phyloP scores from a whole-genome alignment of 2,329 filamentous ascomycete genomes.

The Fusarium anthophilum region DNA sequence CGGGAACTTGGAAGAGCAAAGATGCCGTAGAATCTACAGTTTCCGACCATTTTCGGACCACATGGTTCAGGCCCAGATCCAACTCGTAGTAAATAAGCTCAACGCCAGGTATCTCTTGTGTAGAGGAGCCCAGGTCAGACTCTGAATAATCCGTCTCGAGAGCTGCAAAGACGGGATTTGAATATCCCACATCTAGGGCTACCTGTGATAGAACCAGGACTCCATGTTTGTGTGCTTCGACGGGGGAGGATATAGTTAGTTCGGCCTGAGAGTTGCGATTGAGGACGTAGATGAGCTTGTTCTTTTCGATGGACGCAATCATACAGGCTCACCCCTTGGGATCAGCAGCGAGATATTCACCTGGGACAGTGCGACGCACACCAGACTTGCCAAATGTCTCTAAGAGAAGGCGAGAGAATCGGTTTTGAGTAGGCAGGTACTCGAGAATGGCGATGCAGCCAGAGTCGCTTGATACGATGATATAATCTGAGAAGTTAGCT shows the following conservation, averaged over 20 bases:
- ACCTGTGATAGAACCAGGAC: constrained; percentile 89
- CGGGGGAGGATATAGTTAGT: constrained; percentile 93
- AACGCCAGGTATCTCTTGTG: constrained; percentile 84
- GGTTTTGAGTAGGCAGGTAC: constrained; percentile 85
- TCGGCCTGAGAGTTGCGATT: constrained; percentile 97
- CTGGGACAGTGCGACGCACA: constrained; percentile 89
- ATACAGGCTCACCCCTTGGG: constrained; percentile 95
- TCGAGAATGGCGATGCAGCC: constrained; percentile 95
- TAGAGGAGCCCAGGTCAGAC: constrained; percentile 87
- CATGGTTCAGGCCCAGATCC: constrained; percentile 95
- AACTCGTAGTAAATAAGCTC: constrained; percentile 97
- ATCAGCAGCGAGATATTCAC: constrained; percentile 94
- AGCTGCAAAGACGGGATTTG: constrained; percentile 95
- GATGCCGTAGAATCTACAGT: constrained; percentile 89
- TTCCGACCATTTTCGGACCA: constrained; percentile 97
- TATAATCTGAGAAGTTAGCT: constrained; percentile 75
- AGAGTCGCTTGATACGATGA: constrained; percentile 94
- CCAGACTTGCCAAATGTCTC: constrained; percentile 99
- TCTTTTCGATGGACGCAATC: constrained; percentile 95
- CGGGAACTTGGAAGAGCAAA: constrained; percentile 93
- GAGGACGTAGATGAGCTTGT: constrained; percentile 98
- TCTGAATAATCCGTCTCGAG: constrained; percentile 96
- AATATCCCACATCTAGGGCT: constrained; percentile 92
- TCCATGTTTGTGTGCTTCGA: constrained; percentile 94
- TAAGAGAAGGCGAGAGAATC: constrained; percentile 86